These are phyloP conservation scores for Hypoxylon lienhwacheense DNA, from an alignment of 495 filamentous ascomycete genomes.

Conservation along the genomic window DNA sequence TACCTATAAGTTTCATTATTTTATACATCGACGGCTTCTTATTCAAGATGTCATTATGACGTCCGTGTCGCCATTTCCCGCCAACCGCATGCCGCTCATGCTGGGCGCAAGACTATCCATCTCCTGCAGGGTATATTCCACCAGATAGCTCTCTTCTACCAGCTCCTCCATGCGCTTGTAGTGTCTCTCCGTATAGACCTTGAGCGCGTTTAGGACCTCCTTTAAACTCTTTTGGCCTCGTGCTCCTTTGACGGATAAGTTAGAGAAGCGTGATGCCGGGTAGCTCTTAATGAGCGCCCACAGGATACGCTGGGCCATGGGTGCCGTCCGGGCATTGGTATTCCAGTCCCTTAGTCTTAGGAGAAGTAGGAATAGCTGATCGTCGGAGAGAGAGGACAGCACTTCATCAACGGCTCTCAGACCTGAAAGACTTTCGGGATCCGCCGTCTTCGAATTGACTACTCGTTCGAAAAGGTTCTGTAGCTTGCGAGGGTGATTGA, in stretches of 20 bases:
- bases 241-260: slow-evolving; percentile 61
- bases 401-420: slow-evolving; percentile 81
- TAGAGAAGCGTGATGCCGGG: slow-evolving; percentile 67
- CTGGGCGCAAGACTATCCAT: slow-evolving; percentile 76
- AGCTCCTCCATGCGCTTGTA: slow-evolving; percentile 84
- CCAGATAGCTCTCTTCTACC: slow-evolving; percentile 89
- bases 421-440: slow-evolving; percentile 68
- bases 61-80: slow-evolving; percentile 43
- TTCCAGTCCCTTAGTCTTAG: slow-evolving; percentile 91
- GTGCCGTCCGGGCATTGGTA: slow-evolving; percentile 85
- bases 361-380: slow-evolving; percentile 79
- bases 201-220: slow-evolving; percentile 80
- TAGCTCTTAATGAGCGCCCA: slow-evolving; percentile 76
- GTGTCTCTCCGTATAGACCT: slow-evolving; percentile 88
- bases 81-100: slow-evolving; percentile 35
- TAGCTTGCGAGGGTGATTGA: slow-evolving; percentile 88
- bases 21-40: not conserved
- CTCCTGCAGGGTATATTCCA: slow-evolving; percentile 87
- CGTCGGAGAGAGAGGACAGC: slow-evolving; percentile 72
- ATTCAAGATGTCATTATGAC: slow-evolving; percentile 46
- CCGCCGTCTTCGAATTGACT: slow-evolving; percentile 62
- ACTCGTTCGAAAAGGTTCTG: slow-evolving; percentile 81
- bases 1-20: not conserved
- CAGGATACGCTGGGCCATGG: slow-evolving; percentile 84
- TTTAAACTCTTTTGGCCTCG: slow-evolving; percentile 67